Evolutionary conservation across 1,139 yeast species (phyloP).

Genomic region (Saccharomyces hybrid): DNA sequence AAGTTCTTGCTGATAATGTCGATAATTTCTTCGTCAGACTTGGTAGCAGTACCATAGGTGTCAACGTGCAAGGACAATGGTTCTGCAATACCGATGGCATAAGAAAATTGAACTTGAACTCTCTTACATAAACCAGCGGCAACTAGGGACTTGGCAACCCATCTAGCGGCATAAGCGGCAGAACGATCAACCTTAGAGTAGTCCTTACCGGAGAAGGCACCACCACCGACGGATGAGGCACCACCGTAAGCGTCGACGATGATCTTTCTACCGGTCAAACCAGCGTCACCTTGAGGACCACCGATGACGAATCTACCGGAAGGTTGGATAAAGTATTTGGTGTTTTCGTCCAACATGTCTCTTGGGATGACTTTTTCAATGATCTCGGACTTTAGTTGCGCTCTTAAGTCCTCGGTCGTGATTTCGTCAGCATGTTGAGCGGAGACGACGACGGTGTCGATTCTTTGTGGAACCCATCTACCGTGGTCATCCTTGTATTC

Average conservation of each 20-base stretch:
- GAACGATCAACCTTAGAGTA: constrained; percentile 99
- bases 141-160: constrained; percentile 98
- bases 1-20: constrained; percentile 84
- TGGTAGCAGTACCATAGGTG: constrained; percentile 90
- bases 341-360: constrained; percentile 79
- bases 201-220: constrained; percentile 99
- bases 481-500: constrained; percentile 90
- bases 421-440: constrained; percentile 95
- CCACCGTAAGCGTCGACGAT: constrained; percentile 99
- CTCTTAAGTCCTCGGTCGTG: constrained; percentile 82
- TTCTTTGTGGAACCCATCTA: constrained; percentile 88
- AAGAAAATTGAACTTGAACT: constrained; percentile 93
- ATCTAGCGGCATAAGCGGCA: constrained; percentile 98
- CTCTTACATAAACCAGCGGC: constrained; percentile 90
- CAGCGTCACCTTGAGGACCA: constrained; percentile 99
- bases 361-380: constrained; percentile 87
- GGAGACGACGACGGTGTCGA: constrained; percentile 91
- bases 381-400: constrained; percentile 65
- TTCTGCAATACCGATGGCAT: constrained; percentile 99
- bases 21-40: constrained; percentile 79
- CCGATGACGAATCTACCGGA: constrained; percentile 98
- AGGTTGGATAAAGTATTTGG: constrained; percentile 95
- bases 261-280: constrained; percentile 97
- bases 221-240: constrained; percentile 99
- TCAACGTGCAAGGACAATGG: constrained; percentile 94